Conservation (phyloP, 2,329 filamentous ascomycete genomes). For the Stachybotrys chartarum region DNA sequence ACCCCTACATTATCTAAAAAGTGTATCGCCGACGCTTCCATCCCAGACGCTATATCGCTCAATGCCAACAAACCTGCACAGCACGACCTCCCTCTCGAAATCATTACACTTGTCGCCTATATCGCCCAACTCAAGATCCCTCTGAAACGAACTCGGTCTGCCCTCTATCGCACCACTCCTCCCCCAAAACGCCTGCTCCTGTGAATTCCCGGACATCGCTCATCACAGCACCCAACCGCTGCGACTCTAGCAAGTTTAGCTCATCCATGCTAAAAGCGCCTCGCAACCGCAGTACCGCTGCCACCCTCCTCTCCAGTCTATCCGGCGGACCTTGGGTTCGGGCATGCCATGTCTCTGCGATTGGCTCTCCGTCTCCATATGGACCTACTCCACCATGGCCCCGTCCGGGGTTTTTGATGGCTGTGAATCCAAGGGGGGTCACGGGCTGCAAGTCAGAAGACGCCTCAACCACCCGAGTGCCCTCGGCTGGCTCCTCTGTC, state of each 20-base stretch:
- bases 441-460: background rate
- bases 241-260: conserved; percentile 7
- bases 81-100: background rate
- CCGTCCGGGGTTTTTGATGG: conserved; percentile 3
- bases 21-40: background rate
- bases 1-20: background rate
- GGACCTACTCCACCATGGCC: too few species aligned
- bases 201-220: conserved; percentile 17
- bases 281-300: background rate
- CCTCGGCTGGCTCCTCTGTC: background rate
- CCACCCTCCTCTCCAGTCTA: conserved; percentile 3
- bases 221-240: conserved; percentile 12
- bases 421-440: conserved; percentile 4
- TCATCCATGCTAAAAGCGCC: background rate
- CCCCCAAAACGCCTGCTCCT: conserved; percentile 9
- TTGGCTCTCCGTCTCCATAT: conserved; percentile 6
- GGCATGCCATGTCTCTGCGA: background rate
- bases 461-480: background rate
- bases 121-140: background rate
- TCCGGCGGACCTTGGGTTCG: background rate
- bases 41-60: background rate
- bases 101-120: background rate
- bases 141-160: background rate
- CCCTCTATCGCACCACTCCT: background rate
- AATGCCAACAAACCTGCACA: background rate